These are phyloP conservation scores for Kokia cookei DNA, from an alignment of 441 rosid species.

Conservation along the genomic window DNA sequence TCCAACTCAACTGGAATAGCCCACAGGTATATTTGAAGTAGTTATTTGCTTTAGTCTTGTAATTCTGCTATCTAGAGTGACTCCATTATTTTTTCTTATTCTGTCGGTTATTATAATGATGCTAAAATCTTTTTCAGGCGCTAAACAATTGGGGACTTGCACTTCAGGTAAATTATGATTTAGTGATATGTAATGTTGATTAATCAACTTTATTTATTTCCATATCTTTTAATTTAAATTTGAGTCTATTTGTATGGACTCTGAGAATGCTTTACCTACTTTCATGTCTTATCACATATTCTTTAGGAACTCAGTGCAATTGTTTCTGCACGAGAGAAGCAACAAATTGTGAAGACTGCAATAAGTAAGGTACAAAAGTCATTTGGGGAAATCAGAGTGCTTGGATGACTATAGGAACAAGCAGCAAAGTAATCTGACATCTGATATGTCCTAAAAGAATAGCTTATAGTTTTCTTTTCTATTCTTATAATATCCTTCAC, in stretches of 20 bases:
- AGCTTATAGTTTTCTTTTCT: slow-evolving; percentile 15
- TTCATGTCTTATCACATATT: slow-evolving; percentile 11
- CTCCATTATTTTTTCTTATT: not conserved
- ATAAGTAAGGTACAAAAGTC: slow-evolving; percentile 79
- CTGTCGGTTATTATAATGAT: slow-evolving; percentile 11
- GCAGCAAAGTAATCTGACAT: slow-evolving; percentile 21
- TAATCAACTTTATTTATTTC: not conserved
- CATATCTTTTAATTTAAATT: slow-evolving; percentile 1
- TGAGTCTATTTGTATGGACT: not conserved
- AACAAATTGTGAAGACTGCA: slow-evolving; percentile 86
- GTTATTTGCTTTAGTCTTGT: not conserved
- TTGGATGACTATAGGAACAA: slow-evolving; percentile 23
- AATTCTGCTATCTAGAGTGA: slow-evolving; percentile 3
- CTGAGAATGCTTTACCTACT: not conserved
- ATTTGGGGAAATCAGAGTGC: slow-evolving; percentile 26
- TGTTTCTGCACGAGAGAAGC: slow-evolving; percentile 94
- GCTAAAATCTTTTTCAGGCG: slow-evolving; percentile 52
- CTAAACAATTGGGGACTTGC: slow-evolving; percentile 99
- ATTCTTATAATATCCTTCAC: slow-evolving; percentile 6
- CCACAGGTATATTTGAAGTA: slow-evolving; percentile 57
- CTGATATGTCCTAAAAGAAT: slow-evolving; percentile 7
- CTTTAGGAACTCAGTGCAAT: slow-evolving; percentile 94
- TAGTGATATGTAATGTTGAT: slow-evolving; percentile 1
- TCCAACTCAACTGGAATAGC: slow-evolving; percentile 95
- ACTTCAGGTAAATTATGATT: slow-evolving; percentile 56